Evolutionary conservation across 2,329 filamentous ascomycete genomes (phyloP).

Genomic region (Fusarium sp.): DNA sequence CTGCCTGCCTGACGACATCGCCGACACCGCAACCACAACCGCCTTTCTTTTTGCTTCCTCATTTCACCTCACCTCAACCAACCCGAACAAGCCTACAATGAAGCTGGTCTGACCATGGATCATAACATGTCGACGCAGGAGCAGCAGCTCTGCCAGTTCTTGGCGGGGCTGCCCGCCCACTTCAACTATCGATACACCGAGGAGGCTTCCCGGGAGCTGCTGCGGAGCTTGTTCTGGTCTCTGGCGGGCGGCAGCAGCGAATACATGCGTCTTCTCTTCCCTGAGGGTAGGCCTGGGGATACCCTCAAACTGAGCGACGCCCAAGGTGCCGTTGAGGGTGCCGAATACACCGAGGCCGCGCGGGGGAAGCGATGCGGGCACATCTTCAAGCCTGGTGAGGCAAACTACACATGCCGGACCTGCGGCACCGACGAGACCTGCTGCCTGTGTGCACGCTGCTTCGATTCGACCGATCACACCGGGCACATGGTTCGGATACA

Average conservation of each 20-base stretch:
- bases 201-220: conserved; percentile 77
- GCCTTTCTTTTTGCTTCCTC: conserved; percentile 6
- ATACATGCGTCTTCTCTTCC: conserved; percentile 85
- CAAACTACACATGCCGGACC: conserved; percentile 93
- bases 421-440: conserved; percentile 96
- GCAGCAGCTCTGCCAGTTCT: conserved; percentile 84
- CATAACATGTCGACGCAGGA: conserved; percentile 74
- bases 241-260: conserved; percentile 81
- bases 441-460: conserved; percentile 93
- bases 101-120: conserved; percentile 59
- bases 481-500: conserved; percentile 92
- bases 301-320: conserved; percentile 84
- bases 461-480: conserved; percentile 93
- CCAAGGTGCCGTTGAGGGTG: conserved; percentile 92
- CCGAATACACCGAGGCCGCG: conserved; percentile 93
- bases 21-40: conserved; percentile 31
- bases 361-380: conserved; percentile 95
- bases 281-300: conserved; percentile 74
- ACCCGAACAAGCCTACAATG: conserved; percentile 41
- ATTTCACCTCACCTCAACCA: neutral
- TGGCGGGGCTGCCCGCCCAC: conserved; percentile 80
- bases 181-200: conserved; percentile 82
- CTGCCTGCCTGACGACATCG: conserved; percentile 41
- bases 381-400: conserved; percentile 95
- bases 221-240: conserved; percentile 86